Evolutionary conservation across 2,329 filamentous ascomycete genomes (phyloP), one percentile per base, ranked within the genome.

Genomic region (Exophiala aquamarina): DNA sequence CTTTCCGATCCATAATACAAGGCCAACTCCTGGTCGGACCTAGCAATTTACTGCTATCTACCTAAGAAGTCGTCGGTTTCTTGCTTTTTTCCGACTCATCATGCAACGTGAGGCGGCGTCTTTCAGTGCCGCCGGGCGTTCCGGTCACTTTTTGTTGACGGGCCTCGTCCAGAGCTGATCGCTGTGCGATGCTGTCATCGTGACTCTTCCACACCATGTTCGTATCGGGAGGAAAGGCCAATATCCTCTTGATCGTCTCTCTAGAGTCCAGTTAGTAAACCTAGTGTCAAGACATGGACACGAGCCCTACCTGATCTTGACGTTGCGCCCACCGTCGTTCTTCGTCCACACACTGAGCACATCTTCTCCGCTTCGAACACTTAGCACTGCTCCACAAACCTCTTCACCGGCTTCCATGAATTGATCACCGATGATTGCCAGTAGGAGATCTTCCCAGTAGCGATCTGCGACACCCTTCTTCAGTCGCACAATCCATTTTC

Each of bases 321-420:
- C 86, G 68, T 96, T 94, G 62, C 89, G 84, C 54, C 90, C 89
- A 35, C 90, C 92, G 63, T 95, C 89, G 61, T 89, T 93, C 68
- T 90, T 87, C 45, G 91, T 95, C 93, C 93, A 98, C 65, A 98
- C 90, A 72, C 90, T 96, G 68, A 98, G 79, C 53, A 97, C 94
- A 65, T 98, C 93, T 72, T 98, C 93, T 34, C 91, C 92, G 63
- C 91, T 95, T 54, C 93, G 81, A 55, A 98, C 88, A 66, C 91
- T 97, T 34, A 98, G 78, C 21, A 98, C 93, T 44, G 88, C 89
- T 50, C 93, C 93, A 64, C 92, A 98, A 33, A 98, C 86, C 67
- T 98, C 92, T 59, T 97, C 92, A 41, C 86, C 83, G 29, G 90
- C 91, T 64, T 97, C 93, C 42, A 83, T 81, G 65, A 98, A 97